A percentile compares a stretch with the other conserved stretches of the same genome.
Evolutionary conservation across 2,329 filamentous ascomycete genomes (phyloP).

Genomic region (Claviceps humidiphila): DNA sequence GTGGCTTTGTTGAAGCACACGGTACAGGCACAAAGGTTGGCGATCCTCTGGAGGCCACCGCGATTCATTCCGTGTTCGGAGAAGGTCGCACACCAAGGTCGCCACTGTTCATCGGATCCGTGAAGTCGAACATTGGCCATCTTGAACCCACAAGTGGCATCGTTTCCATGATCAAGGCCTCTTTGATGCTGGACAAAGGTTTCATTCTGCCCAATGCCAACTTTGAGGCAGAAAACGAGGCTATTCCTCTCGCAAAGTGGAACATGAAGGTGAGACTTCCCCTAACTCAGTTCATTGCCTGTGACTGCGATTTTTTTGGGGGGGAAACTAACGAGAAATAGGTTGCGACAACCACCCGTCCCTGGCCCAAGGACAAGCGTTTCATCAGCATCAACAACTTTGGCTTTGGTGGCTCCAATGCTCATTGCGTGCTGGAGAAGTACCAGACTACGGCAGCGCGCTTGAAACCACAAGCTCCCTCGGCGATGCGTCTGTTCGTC

Average conservation of each 20-base stretch:
- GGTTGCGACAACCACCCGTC: constrained; percentile 28
- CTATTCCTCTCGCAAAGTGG: constrained; percentile 36
- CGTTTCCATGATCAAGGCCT: constrained; percentile 36
- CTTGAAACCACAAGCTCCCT: constrained; percentile 7
- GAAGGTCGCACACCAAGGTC: constrained; percentile 21
- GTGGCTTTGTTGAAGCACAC: constrained; percentile 34
- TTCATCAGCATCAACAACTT: constrained; percentile 38
- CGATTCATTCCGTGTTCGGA: constrained; percentile 30
- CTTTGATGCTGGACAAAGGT: constrained; percentile 34
- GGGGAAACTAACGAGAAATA: constrained; percentile 8
- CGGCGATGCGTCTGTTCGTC: constrained; percentile 24
- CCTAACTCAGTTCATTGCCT: constrained; percentile 6
- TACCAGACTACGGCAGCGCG: constrained; percentile 3
- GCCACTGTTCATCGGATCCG: constrained; percentile 32
- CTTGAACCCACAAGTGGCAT: constrained; percentile 36
- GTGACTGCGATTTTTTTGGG: not conserved
- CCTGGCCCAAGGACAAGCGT: constrained; percentile 34
- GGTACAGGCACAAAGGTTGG: constrained; percentile 43
- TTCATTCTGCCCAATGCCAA: constrained; percentile 37
- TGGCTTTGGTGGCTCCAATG: constrained; percentile 33
- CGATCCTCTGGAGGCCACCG: constrained; percentile 39
- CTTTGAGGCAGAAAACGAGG: constrained; percentile 34
- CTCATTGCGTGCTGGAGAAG: constrained; percentile 26
- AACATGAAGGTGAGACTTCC: constrained; percentile 32
- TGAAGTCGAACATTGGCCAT: constrained; percentile 40